Base-by-base conservation (phyloP, 2,329 filamentous ascomycete species). In the Neonectria hederae region DNA sequence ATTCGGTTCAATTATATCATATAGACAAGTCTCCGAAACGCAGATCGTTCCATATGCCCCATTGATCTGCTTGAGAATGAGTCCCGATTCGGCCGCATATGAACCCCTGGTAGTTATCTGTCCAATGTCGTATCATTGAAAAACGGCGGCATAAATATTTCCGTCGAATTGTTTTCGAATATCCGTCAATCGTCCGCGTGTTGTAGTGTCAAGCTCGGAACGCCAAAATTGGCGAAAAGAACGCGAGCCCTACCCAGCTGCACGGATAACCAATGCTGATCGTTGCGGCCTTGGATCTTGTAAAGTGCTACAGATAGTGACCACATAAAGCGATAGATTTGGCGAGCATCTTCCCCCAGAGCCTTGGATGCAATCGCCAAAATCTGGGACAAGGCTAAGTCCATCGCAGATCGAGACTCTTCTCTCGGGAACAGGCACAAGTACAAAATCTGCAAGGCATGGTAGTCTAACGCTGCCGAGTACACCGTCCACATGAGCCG, bases 401-500 rank as follows among this genome's bases (percentile, higher is more conserved):
- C 51, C 0, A 59, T 19, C 1, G 48, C 43, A 10, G 59, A 51
- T 0, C 24, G 24, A 0, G 59, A 61, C 11, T 68, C 51, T 0
- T 55, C 35, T 4, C 56, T 40, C 1, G 32, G 38, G 5, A 63
- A 62, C 1, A 63, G 22, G n/a, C 55, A 62, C 0, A 60, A 66
- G 17, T 57, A 71, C 0, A 72, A 26, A 0, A 72, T 55, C 1
- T 68, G 59, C 0, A 72, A 21, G 2, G 69, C 69, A 19, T 72
- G 62, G 17, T 66, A 72, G n/a, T 72, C 69, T 0, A 72, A 40
- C 0, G 66, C 52, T 2, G 69, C 66, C 1, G 66, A 59, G 17
- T 71, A 72, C 7, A 72, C 69, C 0, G 69, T 72, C 69, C 69
- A 72, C 52, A 72, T 72, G 11, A 72, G 60, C 0, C 69, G 65